Evolutionary conservation across 2,329 filamentous ascomycete species (phyloP), one percentile per base, ranked within the genome.

Genomic region (Colletotrichum chlorophyti): DNA sequence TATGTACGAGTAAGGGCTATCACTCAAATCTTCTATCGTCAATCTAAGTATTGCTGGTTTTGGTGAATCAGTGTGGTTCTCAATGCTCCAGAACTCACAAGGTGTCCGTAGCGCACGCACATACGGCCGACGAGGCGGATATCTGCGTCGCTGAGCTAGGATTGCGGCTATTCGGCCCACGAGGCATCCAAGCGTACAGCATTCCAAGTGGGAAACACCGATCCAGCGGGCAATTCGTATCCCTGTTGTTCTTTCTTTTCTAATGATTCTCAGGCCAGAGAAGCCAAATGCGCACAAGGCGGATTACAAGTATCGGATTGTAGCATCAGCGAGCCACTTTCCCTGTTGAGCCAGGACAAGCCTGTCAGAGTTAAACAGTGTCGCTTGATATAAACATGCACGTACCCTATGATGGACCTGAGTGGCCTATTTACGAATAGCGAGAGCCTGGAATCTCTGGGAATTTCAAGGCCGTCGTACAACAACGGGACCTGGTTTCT

Each of bases 391-490:
- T 37, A 55, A 34, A 23, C 34, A 8, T 17, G n/a, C 31, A 19
- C 43, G 31, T 7, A 6, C 38, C 5, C 14, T 14, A 10, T 17
- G 27, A 11, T 12, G 14, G 5, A 47, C 15, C 17, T 43, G 37
- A 59, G 43, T 59, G 57, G 57, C 38, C 50, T 40, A n/a, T 43
- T 59, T 59, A 59, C 57, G 57, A 49, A 43, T 15, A 52, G 38
- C 32, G 17, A 27, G 31, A 14, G 15, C 12, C 43, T 32, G 24
- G 15, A 35, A 43, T 31, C 24, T 32, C 24, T 26, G 34, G 45
- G 43, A n/a, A 38, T 57, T 17, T 26, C 26, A 37, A 37, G 27
- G 43, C n/a, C n/a, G 24, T 40, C 8, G 42, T 57, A 45, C 38
- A 27, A 49, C 57, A 43, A 59, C 50, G 38, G 37, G 42, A 53